phyloP scores from a whole-genome alignment of 2,329 filamentous ascomycete genomes.

The Pseudogymnoascus sp. region DNA sequence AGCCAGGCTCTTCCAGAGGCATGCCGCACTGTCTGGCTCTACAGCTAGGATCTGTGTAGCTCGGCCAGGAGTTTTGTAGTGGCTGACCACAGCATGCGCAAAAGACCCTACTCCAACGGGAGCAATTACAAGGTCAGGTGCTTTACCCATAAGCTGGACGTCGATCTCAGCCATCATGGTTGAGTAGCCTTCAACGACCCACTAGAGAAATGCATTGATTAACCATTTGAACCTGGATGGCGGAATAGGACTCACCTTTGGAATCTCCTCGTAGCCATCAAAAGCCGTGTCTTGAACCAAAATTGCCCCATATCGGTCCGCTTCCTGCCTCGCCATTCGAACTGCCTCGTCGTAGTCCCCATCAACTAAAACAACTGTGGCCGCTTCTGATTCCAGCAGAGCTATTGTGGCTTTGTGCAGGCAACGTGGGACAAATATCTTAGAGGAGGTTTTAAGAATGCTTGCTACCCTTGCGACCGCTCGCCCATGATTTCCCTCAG shows the following conservation, averaged over 20 bases:
- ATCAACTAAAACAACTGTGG: conserved; percentile 47
- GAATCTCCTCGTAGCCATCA: conserved; percentile 59
- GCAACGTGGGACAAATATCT: conserved; percentile 57
- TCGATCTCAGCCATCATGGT: conserved; percentile 66
- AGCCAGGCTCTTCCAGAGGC: conserved; percentile 41
- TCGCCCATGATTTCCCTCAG: conserved; percentile 71
- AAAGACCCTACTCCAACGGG: conserved; percentile 68
- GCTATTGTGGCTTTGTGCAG: conserved; percentile 56
- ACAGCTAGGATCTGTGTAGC: conserved; percentile 49
- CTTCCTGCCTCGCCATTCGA: background rate
- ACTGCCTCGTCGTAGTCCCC: conserved; percentile 54
- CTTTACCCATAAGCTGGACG: conserved; percentile 48
- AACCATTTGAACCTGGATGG: background rate
- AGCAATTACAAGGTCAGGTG: conserved; percentile 48
- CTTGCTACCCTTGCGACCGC: conserved; percentile 64
- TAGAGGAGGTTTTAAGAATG: conserved; percentile 47
- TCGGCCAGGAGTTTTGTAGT: conserved; percentile 49
- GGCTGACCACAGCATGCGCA: conserved; percentile 59
- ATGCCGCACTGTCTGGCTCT: conserved; percentile 62
- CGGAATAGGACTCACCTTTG: conserved; percentile 37
- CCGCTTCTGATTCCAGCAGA: conserved; percentile 47
- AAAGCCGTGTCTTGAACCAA: conserved; percentile 64
- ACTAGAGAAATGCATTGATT: conserved; percentile 29
- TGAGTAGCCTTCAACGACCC: conserved; percentile 71
- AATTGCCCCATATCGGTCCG: conserved; percentile 34